Percentiles rank a stretch among this genome's conserved stretches.
Conservation (phyloP, 768 basidiomycete species). For the Ramaria sp. region DNA sequence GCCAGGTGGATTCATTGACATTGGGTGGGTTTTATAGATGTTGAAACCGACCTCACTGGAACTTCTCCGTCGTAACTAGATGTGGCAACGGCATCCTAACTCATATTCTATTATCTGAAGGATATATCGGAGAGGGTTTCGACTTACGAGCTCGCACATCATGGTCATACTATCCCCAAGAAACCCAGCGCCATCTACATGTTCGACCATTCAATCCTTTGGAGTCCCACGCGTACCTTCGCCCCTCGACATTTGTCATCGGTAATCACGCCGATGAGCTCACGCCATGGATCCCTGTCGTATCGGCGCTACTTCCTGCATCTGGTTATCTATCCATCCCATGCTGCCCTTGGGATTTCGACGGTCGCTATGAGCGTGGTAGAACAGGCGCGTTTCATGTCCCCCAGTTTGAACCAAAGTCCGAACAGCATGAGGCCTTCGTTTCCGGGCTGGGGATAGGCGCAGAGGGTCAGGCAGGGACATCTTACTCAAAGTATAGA, state of each 20-base stretch:
- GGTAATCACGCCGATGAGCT: conserved; percentile 96
- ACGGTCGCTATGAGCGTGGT: conserved; percentile 49
- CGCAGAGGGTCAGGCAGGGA: conserved; percentile 42
- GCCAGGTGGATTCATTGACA: conserved; percentile 76
- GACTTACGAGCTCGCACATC: conserved; percentile 80
- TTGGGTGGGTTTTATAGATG: conserved; percentile 46
- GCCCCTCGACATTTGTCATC: conserved; percentile 60
- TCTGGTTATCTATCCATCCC: conserved; percentile 78
- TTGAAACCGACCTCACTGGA: not conserved
- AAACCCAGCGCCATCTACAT: conserved; percentile 49
- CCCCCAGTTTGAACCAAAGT: conserved; percentile 19
- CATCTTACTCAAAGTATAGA: conserved; percentile 74
- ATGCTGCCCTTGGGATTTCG: conserved; percentile 83
- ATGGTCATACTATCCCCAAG: conserved; percentile 66
- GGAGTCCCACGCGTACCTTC: conserved; percentile 17
- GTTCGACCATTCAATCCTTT: conserved; percentile 67
- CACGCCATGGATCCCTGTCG: conserved; percentile 86
- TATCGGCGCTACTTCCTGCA: conserved; percentile 50
- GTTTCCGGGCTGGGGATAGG: conserved; percentile 45
- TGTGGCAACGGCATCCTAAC: conserved; percentile 91
- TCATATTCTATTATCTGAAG: conserved; percentile 76
- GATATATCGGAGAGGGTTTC: conserved; percentile 75
- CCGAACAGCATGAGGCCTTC: conserved; percentile 17
- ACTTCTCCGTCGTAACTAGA: conserved; percentile 17
- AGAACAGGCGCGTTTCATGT: conserved; percentile 19